Percentiles rank a stretch among this genome's conserved stretches.
Evolutionary conservation across 495 filamentous ascomycete genomes (phyloP).

Genomic region (Bacidia rubella): DNA sequence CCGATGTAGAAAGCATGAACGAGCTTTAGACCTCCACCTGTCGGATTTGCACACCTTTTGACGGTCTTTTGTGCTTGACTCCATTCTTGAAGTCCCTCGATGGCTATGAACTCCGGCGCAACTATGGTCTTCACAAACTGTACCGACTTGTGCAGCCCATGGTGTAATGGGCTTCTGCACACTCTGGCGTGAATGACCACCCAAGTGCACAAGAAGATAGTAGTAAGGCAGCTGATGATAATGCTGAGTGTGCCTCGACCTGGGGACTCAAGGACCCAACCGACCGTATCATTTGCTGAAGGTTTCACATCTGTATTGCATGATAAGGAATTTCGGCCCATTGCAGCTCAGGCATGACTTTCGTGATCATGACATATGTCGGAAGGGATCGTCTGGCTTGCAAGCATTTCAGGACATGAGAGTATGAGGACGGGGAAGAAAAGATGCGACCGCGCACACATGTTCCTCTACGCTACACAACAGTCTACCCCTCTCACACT

Average conservation of each 20-base stretch:
- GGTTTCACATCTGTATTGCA: constrained; percentile 3
- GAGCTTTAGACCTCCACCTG: constrained; percentile 18
- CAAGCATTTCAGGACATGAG: background rate
- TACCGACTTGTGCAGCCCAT: constrained; percentile 21
- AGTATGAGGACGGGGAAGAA: background rate
- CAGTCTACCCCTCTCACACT: background rate
- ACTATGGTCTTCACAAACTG: constrained; percentile 24
- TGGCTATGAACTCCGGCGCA: constrained; percentile 26
- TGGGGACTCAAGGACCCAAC: constrained; percentile 23
- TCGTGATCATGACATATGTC: background rate
- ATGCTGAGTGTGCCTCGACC: constrained; percentile 24
- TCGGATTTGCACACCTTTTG: constrained; percentile 15
- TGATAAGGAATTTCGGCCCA: background rate
- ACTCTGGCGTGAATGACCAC: constrained; percentile 29
- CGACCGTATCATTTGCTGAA: constrained; percentile 12
- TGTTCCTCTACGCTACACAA: background rate
- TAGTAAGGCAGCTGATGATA: constrained; percentile 23
- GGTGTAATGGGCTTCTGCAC: constrained; percentile 17
- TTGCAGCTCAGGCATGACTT: background rate
- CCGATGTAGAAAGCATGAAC: constrained; percentile 28
- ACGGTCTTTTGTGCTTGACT: constrained; percentile 22
- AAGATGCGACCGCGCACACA: background rate
- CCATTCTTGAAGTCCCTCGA: constrained; percentile 30
- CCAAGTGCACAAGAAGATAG: constrained; percentile 27
- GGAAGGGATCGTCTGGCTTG: background rate